These are phyloP conservation scores for Isoetes engelmannii DNA, from an alignment of 83 land plant species.

Conservation along the genomic window DNA sequence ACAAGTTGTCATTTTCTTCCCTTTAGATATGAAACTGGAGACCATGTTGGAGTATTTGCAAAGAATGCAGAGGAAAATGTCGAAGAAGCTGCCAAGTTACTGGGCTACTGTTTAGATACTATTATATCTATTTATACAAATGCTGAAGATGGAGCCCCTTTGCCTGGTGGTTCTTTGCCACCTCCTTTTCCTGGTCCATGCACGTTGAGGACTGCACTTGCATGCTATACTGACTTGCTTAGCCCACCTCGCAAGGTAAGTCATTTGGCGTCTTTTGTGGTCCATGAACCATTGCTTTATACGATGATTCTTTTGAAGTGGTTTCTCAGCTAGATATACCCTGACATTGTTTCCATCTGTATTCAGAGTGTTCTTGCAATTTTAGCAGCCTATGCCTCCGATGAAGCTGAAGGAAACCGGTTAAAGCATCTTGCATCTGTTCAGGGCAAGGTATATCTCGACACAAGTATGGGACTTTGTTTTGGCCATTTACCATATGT, in stretches of 20 bases:
- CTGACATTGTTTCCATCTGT: background rate
- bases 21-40: conserved; percentile 86
- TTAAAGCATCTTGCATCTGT: conserved; percentile 74
- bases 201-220: conserved; percentile 68
- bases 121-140: conserved; percentile 75
- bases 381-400: conserved; percentile 79
- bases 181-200: conserved; percentile 92
- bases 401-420: conserved; percentile 70
- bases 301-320: background rate
- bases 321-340: background rate
- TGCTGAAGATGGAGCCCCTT: conserved; percentile 55
- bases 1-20: conserved; percentile 1
- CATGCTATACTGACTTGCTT: conserved; percentile 79
- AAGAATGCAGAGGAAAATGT: conserved; percentile 66
- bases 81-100: conserved; percentile 65
- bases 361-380: conserved; percentile 61
- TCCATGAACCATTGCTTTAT: background rate
- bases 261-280: background rate
- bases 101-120: conserved; percentile 62
- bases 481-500: background rate
- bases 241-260: conserved; percentile 64
- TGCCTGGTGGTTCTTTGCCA: conserved; percentile 62
- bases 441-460: conserved; percentile 67
- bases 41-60: conserved; percentile 91
- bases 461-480: no score